phyloP scores from a whole-genome alignment of 1,284 basidiomycete genomes.

The Austroboletus novae-zelandiae region DNA sequence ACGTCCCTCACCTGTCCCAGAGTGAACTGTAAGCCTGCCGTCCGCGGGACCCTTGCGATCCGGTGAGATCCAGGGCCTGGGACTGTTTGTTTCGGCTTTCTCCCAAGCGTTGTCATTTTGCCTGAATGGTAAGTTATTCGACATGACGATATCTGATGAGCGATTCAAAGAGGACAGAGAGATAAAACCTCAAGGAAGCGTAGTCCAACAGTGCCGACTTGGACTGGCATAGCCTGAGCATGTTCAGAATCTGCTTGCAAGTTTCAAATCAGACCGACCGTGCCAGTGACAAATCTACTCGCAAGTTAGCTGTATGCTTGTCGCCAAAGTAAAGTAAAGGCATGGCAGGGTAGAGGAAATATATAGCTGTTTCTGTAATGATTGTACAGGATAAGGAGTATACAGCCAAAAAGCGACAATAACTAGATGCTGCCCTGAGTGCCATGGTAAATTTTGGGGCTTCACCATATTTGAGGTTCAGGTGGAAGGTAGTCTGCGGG shows the following conservation, averaged over 20 bases:
- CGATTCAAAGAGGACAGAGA: background rate
- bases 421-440: slow-evolving; percentile 12
- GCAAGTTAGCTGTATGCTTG: background rate
- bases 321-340: slow-evolving; percentile 4
- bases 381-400: slow-evolving; percentile 19
- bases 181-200: background rate
- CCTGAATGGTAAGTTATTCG: slow-evolving; percentile 4
- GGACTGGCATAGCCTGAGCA: background rate
- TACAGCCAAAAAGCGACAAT: slow-evolving; percentile 6
- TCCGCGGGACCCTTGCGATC: background rate
- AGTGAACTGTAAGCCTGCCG: background rate
- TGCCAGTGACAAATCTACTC: slow-evolving; percentile 4
- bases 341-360: slow-evolving; percentile 12
- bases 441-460: background rate
- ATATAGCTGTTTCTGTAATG: slow-evolving; percentile 18
- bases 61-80: slow-evolving; percentile 1
- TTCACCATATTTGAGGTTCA: slow-evolving; percentile 69
- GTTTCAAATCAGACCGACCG: slow-evolving; percentile 15
- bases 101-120: slow-evolving; percentile 5
- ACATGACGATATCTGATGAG: slow-evolving; percentile 7
- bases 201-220: background rate
- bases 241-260: background rate
- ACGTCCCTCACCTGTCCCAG: background rate
- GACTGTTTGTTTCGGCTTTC: background rate
- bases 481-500: slow-evolving; percentile 70